phyloP scores from a whole-genome alignment of 2,329 filamentous ascomycete species.

The Diplodia mutila region DNA sequence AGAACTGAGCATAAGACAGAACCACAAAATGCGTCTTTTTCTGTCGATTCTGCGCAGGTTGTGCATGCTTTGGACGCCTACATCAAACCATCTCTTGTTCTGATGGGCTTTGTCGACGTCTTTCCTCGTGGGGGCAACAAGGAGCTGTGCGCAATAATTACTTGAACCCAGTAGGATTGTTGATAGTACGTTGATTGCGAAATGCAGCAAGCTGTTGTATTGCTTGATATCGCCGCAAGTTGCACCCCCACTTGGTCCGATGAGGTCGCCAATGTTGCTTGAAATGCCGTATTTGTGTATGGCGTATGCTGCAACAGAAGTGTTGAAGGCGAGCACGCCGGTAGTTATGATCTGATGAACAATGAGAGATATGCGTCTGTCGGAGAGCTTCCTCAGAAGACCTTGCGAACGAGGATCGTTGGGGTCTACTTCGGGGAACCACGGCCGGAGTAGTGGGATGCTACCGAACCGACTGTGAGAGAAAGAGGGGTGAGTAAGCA shows the following conservation, averaged over 20 bases:
- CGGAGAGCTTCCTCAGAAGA: too few species aligned
- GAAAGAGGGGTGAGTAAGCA: too few species aligned
- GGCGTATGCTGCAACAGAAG: not conserved
- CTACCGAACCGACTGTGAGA: too few species aligned
- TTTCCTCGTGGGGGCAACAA: not conserved
- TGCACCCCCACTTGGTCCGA: too few species aligned
- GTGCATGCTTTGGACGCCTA: conserved; percentile 49
- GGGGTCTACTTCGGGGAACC: too few species aligned
- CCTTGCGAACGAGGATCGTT: too few species aligned
- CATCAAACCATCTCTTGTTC: conserved; percentile 45
- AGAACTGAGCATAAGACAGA: not conserved
- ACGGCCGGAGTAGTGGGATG: too few species aligned
- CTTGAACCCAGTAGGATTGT: not conserved
- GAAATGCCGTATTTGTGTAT: not conserved
- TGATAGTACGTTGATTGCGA: conserved; percentile 33
- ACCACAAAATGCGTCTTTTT: not conserved
- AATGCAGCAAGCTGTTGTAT: conserved; percentile 39
- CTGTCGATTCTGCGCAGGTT: conserved; percentile 35
- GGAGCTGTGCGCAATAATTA: not conserved
- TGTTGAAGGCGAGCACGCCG: not conserved
- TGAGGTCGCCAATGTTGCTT: not conserved
- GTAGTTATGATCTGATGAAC: too few species aligned
- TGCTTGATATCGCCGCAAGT: not conserved
- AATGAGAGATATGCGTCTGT: too few species aligned
- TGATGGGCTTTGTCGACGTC: not conserved